Conservation (phyloP, 2,329 filamentous ascomycete genomes). For the Diaporthe humulicola region DNA sequence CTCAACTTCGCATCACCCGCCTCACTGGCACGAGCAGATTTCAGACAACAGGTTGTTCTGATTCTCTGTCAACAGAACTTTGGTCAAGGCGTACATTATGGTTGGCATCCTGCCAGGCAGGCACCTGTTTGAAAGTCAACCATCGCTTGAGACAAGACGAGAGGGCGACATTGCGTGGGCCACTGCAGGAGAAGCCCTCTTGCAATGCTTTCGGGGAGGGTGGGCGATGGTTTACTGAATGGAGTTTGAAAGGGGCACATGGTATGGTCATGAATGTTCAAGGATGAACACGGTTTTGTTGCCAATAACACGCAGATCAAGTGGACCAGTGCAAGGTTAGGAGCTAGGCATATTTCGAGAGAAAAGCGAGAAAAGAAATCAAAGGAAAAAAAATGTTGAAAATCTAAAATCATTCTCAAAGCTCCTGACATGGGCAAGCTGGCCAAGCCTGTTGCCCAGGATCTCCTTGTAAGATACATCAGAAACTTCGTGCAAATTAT, state of each 20-base stretch:
- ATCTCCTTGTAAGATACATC: background rate
- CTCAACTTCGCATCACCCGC: background rate
- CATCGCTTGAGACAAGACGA: background rate
- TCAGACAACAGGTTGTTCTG: background rate
- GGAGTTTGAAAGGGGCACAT: slow-evolving; percentile 27
- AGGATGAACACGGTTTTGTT: slow-evolving; percentile 30
- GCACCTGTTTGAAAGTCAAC: background rate
- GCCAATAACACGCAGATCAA: slow-evolving; percentile 35
- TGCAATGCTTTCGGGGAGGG: background rate
- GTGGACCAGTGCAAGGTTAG: slow-evolving; percentile 16
- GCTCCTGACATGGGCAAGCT: background rate
- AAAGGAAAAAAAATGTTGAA: slow-evolving; percentile 41
- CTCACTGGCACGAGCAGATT: background rate
- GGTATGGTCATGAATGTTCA: slow-evolving; percentile 30
- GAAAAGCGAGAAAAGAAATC: slow-evolving; percentile 33
- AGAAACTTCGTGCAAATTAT: background rate
- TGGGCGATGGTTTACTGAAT: slow-evolving; percentile 11
- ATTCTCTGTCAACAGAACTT: background rate
- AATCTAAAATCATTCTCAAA: slow-evolving; percentile 33
- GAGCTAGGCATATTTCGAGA: slow-evolving; percentile 30
- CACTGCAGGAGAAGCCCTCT: background rate
- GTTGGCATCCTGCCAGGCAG: background rate
- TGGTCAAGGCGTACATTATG: background rate
- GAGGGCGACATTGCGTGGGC: background rate
- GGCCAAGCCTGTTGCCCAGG: background rate